phyloP scores from a whole-genome alignment of 2,329 filamentous ascomycete species.

The Ustulina deusta region DNA sequence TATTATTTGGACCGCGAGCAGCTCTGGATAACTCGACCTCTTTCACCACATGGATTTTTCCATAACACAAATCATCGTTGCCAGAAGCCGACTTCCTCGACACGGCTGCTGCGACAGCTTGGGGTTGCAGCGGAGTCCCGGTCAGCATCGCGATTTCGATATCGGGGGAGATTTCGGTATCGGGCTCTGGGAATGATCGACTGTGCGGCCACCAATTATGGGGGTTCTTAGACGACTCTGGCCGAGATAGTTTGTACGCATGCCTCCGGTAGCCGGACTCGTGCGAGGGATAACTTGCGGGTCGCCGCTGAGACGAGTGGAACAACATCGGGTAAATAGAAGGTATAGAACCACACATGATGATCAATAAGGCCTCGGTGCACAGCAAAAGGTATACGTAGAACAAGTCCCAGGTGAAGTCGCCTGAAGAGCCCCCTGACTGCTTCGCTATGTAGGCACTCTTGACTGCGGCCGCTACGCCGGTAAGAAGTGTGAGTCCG shows the following conservation, averaged over 20 bases:
- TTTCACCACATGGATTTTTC: constrained; percentile 34
- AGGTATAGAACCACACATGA: constrained; percentile 33
- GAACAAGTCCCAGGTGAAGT: constrained; percentile 24
- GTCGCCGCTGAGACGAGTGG: background rate
- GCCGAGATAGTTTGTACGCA: constrained; percentile 14
- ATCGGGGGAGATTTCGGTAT: constrained; percentile 19
- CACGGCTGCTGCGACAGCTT: constrained; percentile 27
- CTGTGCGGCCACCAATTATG: constrained; percentile 15
- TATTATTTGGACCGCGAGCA: constrained; percentile 8
- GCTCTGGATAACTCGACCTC: constrained; percentile 28
- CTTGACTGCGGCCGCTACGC: constrained; percentile 24
- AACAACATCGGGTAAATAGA: constrained; percentile 28
- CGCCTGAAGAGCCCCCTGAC: background rate
- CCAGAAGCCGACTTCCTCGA: constrained; percentile 21
- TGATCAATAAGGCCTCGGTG: constrained; percentile 30
- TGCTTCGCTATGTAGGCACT: constrained; percentile 17
- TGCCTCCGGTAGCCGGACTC: constrained; percentile 19
- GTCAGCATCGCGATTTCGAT: constrained; percentile 31
- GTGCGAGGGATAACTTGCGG: constrained; percentile 10
- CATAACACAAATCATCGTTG: constrained; percentile 26
- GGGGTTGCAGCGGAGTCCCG: constrained; percentile 28
- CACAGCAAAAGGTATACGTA: constrained; percentile 10
- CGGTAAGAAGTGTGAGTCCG: constrained; percentile 34
- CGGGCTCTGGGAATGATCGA: constrained; percentile 13
- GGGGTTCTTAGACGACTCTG: constrained; percentile 5